phyloP scores from a whole-genome alignment of 148 eudicot genomes.

The Euryodendron excelsum region DNA sequence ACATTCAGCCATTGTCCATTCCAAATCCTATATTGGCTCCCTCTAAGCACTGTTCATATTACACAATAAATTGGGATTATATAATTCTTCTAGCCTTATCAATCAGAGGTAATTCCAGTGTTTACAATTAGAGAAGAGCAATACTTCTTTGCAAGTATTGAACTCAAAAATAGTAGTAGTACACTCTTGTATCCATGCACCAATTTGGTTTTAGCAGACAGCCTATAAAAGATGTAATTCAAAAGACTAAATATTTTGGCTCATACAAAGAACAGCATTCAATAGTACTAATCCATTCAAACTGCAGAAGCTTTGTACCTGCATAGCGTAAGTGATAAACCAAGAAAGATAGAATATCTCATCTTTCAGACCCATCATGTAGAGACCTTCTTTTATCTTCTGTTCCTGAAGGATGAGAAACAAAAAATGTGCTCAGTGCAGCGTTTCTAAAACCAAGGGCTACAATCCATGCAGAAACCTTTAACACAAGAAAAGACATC shows the following conservation, averaged over 20 bases:
- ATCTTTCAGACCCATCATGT: conserved; percentile 96
- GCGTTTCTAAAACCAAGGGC: not conserved
- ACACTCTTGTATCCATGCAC: not conserved
- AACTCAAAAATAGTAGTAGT: not conserved
- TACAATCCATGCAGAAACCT: not conserved
- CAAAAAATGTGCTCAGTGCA: conserved; percentile 11
- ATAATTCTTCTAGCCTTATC: not conserved
- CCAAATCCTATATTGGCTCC: not conserved
- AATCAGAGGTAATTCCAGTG: not conserved
- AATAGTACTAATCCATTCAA: not conserved
- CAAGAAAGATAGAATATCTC: conserved; percentile 83
- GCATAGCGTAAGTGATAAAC: conserved; percentile 84
- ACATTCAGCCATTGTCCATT: too few species aligned
- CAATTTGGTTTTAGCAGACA: not conserved
- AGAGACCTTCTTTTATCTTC: conserved; percentile 96
- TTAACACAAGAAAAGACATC: not conserved
- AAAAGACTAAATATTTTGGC: not conserved
- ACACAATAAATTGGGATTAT: not conserved
- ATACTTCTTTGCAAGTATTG: not conserved
- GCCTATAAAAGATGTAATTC: not conserved
- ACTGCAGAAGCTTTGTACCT: conserved; percentile 45
- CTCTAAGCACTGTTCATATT: not conserved
- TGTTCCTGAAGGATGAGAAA: conserved; percentile 63
- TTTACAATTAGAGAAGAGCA: not conserved
- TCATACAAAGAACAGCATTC: not conserved